Evolutionary conservation across 2,329 filamentous ascomycete genomes (phyloP), one percentile per base, ranked within the genome.

Genomic region (Exophiala oligosperma): DNA sequence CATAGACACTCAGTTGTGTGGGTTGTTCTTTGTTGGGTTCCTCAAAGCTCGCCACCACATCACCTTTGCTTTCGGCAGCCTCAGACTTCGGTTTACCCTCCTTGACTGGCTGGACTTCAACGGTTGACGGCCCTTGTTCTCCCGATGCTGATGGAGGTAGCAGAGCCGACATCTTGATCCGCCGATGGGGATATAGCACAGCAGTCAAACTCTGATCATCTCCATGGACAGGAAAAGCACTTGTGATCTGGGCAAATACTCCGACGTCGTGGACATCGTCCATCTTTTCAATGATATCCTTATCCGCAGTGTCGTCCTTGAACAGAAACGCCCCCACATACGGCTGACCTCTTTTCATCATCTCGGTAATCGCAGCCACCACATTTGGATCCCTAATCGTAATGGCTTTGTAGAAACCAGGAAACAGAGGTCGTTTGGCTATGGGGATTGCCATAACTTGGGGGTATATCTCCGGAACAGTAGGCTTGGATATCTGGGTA

Each of bases 371-470:
- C 23, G 94, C 94, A 40, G 87, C 86, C 12, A 92, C 89, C 37
- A 99, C 94, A 67, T 94, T 90, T 17, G 90, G 90, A 70, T 99
- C 92, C 71, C 91, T 88, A 66, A 99, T 96, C 2, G 93, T 99
- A 66, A 99, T 94, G 8, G 94, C 93, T 76, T 99, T 99, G 79
- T 99, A 99, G 76, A 97, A 99, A 1, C 94, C 94, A 1, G 94
- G 94, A 75, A 97, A 99, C 11, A 99, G 79, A 9, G 94, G 94
- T 53, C 94, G 84, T 73, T 95, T 92, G 28, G 91, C 90, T 68
- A 99, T 97, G 6, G 94, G 94, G 56, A 99, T 96, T 1, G 93
- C 93, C 83, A 99, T 91, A 55, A 99, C 92, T 72, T 97, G 94
- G 2, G 94, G 94, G 72, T 99, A 99, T 44, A 97, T 87, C 61